phyloP scores from a whole-genome alignment of 768 basidiomycete species.

The Lactarius indigo region DNA sequence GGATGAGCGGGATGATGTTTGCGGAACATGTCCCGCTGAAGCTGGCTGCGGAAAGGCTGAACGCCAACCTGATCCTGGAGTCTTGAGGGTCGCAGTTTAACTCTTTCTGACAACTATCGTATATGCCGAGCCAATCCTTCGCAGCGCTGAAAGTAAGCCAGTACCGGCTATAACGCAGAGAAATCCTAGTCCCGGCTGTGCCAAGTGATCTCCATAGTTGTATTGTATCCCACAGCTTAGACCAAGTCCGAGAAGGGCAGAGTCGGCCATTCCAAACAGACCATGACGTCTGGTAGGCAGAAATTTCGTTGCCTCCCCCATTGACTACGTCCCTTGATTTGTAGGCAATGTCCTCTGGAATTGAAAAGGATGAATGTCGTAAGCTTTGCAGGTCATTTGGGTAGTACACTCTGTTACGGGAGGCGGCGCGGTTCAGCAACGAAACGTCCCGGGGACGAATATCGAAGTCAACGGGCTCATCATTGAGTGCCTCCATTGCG shows the following conservation, averaged over 20 bases:
- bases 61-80: neutral
- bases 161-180: conserved; percentile 5
- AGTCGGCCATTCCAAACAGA: neutral
- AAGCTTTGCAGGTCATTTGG: neutral
- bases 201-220: conserved; percentile 7
- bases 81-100: neutral
- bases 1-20: neutral
- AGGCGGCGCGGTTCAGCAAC: neutral
- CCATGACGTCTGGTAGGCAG: conserved; percentile 6
- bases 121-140: conserved; percentile 11
- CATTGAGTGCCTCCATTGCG: conserved; percentile 1
- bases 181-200: neutral
- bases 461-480: neutral
- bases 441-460: too few species aligned
- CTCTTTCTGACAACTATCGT: neutral
- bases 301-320: neutral
- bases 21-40: neutral
- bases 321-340: neutral
- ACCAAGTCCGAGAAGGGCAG: neutral
- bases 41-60: conserved; percentile 3
- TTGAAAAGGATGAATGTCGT: neutral
- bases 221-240: neutral
- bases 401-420: conserved; percentile 3
- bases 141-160: conserved; percentile 9
- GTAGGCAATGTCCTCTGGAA: conserved; percentile 32